Conservation (phyloP, 148 eudicot genomes). For the Polygonum aviculare region DNA sequence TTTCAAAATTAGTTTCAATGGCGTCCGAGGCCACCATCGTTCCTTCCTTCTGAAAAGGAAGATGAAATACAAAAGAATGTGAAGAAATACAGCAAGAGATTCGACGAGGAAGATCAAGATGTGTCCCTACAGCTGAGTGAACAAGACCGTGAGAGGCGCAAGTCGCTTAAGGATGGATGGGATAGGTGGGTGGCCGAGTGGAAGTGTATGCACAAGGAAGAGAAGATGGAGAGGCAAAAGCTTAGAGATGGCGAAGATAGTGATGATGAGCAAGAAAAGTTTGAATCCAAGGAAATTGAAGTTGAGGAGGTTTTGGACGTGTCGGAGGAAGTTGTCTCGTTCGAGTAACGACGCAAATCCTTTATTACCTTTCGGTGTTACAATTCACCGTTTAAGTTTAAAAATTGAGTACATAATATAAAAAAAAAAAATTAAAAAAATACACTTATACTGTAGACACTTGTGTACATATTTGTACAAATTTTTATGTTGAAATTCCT, state of each 20-base stretch:
- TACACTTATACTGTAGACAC: too few species aligned
- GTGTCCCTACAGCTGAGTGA: conserved; percentile 68
- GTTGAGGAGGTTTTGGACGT: conserved; percentile 68
- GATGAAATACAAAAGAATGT: conserved; percentile 87
- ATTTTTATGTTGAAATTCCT: too few species aligned
- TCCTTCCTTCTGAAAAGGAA: conserved; percentile 75
- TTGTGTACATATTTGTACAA: too few species aligned
- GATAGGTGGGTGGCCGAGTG: conserved; percentile 61
- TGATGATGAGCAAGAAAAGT: conserved; percentile 91
- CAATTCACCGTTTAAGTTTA: too few species aligned
- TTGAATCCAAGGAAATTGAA: conserved; percentile 80
- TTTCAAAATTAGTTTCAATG: conserved; percentile 47
- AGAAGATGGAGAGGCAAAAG: conserved; percentile 49
- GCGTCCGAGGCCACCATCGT: conserved; percentile 88
- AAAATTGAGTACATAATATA: too few species aligned
- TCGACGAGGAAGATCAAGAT: conserved; percentile 89
- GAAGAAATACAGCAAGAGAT: conserved; percentile 85
- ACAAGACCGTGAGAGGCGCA: conserved; percentile 88
- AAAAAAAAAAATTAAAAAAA: too few species aligned
- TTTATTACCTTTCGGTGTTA: too few species aligned
- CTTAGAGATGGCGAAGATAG: conserved; percentile 81
- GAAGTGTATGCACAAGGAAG: conserved; percentile 59
- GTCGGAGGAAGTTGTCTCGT: conserved; percentile 39
- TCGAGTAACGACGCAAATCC: conserved; percentile 21
- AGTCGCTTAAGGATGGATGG: conserved; percentile 83